Conservation (phyloP, 345 rosid species). For the Ceriops decandra region DNA sequence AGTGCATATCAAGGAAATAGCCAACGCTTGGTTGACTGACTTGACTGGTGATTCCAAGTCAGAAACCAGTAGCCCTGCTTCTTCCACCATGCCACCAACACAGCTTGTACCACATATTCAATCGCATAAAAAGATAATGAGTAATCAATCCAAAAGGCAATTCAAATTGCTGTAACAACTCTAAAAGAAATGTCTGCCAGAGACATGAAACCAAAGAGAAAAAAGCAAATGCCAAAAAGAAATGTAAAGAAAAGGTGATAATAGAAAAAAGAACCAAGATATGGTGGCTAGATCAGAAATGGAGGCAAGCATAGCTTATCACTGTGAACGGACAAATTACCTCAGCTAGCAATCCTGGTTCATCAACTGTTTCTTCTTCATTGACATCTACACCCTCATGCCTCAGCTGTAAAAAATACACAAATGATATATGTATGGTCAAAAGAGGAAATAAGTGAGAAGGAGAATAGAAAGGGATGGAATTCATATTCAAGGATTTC, state of each 20-base stretch:
- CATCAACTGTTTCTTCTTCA: slow-evolving; percentile 88
- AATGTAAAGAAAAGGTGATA: neutral
- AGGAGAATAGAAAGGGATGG: neutral
- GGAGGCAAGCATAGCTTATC: too few species aligned
- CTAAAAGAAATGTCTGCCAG: neutral
- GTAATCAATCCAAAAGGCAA: too few species aligned
- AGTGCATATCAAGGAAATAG: neutral
- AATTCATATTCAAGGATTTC: slow-evolving; percentile 8
- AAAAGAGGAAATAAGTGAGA: neutral
- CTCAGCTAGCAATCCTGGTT: slow-evolving; percentile 72
- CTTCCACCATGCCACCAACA: too few species aligned
- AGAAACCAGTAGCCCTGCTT: too few species aligned
- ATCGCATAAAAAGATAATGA: too few species aligned
- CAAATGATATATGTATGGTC: neutral
- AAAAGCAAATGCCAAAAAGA: neutral
- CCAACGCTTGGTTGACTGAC: too few species aligned
- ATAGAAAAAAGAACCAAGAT: neutral
- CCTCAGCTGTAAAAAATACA: slow-evolving; percentile 46
- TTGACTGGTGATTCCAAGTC: too few species aligned
- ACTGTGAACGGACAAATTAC: slow-evolving; percentile 23
- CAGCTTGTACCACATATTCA: too few species aligned
- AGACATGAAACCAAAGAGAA: neutral
- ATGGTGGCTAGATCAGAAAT: too few species aligned
- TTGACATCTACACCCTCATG: slow-evolving; percentile 65
- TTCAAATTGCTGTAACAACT: too few species aligned